Percentiles rank a stretch among this genome's conserved stretches.
phyloP scores from a whole-genome alignment of 805 yeast genomes.

The Kuraishia borneana region DNA sequence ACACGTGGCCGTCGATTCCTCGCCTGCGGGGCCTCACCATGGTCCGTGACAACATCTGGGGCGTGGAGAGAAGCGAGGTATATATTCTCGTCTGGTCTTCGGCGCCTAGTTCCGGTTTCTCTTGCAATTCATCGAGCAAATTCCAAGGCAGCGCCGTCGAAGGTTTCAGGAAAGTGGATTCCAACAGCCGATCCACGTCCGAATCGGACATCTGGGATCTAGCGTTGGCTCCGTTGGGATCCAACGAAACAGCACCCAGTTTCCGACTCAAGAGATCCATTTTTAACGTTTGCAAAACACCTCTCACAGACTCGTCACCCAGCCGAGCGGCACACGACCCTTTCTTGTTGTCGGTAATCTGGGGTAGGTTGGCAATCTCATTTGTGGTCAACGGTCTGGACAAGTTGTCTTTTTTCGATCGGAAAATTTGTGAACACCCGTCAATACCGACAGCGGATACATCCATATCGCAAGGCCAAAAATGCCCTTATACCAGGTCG shows the following conservation, averaged over 20 bases:
- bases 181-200: slow-evolving; percentile 13
- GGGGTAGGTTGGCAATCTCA: no score
- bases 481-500: slow-evolving; percentile 48
- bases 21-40: slow-evolving; percentile 54
- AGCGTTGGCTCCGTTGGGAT: slow-evolving; percentile 8
- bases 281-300: no score
- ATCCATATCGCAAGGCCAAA: no score
- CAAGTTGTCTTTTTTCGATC: no score
- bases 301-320: no score
- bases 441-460: no score
- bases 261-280: background rate
- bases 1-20: slow-evolving; percentile 69
- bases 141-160: slow-evolving; percentile 55
- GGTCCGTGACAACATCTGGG: slow-evolving; percentile 53
- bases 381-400: no score
- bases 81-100: slow-evolving; percentile 20
- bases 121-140: slow-evolving; percentile 59
- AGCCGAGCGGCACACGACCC: no score
- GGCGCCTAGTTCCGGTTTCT: slow-evolving; percentile 26
- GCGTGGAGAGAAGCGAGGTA: slow-evolving; percentile 40
- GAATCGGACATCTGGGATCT: slow-evolving; percentile 5
- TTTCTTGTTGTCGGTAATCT: no score
- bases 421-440: no score
- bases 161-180: slow-evolving; percentile 47
- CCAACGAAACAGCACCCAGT: slow-evolving; percentile 7